Evolutionary conservation across 257 asterid genomes (phyloP), one percentile per base, ranked within the genome.

Genomic region (Euphrasia confusa): DNA sequence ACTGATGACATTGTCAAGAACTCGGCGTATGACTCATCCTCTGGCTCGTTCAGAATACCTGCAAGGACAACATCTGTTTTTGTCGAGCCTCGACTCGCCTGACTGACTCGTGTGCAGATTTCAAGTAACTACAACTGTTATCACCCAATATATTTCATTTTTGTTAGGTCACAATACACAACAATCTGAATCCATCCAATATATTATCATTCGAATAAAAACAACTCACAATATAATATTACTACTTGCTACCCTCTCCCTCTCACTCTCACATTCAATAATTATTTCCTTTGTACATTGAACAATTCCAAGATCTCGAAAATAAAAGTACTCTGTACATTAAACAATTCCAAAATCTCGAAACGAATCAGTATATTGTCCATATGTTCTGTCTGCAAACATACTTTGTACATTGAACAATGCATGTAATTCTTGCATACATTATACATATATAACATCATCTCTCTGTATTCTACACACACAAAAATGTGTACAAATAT

Each of bases 11-110:
- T 81, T 71, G 94, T 81, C 57, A 91, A 84, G 75, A 71, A 75
- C 27, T 84, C 96, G 24, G 78, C 69, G 7, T 92, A 84, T 7
- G 84, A 92, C 68, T 76, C 88, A 8, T 61, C 82, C n/a, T 71
- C 75, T 4, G 95, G 96, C 44, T 72, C 86, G 60, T 89, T 92
- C 74, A 72, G 65, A 15, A 78, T 92, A 64, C 97, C 99, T 26
- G 62, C 80, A 3, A 78, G 97, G 75, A 92, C 97, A 10, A 75
- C 92, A 3, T 70, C 97, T 2, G 96, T 92, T 64, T 92, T 84
- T 35, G 85, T 86, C 30, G 84, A 86, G 63, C 75, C 71, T 63
- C 88, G 95, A 53, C 45, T 60, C 13, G 15, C 47, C 40, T 68
- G 58, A 69, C 57, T 15, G 63, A 32, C 11, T 45, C 13, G 15